These are phyloP conservation scores for Phytophthora cryptogea DNA, from an alignment of 352 stramenopile genomes.

Conservation along the genomic window DNA sequence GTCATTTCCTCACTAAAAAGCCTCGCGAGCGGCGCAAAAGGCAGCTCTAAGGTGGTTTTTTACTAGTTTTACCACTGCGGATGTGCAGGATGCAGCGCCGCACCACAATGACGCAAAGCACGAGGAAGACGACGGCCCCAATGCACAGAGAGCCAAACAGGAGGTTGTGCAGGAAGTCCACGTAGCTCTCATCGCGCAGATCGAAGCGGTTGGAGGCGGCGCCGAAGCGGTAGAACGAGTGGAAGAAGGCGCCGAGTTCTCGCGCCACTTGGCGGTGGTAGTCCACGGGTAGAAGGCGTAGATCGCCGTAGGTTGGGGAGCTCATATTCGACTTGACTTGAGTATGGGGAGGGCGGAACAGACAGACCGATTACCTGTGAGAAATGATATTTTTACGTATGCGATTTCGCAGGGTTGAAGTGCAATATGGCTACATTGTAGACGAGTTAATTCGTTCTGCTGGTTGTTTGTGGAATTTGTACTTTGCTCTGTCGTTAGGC, in stretches of 20 bases:
- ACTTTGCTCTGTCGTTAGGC: not conserved
- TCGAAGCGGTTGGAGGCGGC: conserved; percentile 56
- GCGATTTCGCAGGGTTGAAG: conserved; percentile 3
- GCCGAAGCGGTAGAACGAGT: conserved; percentile 83
- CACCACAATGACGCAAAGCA: conserved; percentile 70
- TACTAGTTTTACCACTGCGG: conserved; percentile 47
- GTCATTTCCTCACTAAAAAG: conserved; percentile 2
- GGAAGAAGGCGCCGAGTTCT: conserved; percentile 75
- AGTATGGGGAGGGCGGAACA: conserved; percentile 5
- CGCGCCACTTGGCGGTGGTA: conserved; percentile 72
- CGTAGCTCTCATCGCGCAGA: conserved; percentile 53
- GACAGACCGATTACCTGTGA: conserved; percentile 1
- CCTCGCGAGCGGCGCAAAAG: not conserved
- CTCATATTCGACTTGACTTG: conserved; percentile 23
- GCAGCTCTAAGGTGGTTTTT: not conserved
- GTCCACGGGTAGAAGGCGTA: conserved; percentile 65
- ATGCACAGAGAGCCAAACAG: conserved; percentile 69
- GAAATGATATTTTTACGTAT: not conserved
- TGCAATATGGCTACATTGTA: conserved; percentile 22
- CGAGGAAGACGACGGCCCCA: conserved; percentile 64
- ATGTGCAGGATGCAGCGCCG: conserved; percentile 75
- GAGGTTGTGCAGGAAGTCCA: conserved; percentile 71
- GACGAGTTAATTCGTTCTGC: not conserved
- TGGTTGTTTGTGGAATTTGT: not conserved
- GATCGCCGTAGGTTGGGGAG: conserved; percentile 27